Conservation (phyloP, 257 asterid species). For the Solanum peruvianum region DNA sequence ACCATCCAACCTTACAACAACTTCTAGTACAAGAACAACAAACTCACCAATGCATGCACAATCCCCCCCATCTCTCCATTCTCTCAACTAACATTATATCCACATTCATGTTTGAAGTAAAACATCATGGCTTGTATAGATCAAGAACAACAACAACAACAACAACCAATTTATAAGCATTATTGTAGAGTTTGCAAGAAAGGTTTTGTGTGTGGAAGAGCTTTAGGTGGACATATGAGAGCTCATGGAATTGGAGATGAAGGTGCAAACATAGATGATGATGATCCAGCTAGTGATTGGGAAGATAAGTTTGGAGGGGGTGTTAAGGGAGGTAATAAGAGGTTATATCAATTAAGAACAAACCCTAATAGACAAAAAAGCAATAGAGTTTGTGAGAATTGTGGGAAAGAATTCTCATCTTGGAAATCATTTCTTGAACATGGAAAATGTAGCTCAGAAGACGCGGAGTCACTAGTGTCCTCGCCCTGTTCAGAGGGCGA, state of each 20-base stretch:
- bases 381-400: constrained; percentile 67
- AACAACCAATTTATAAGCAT: constrained; percentile 38
- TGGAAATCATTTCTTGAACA: constrained; percentile 97
- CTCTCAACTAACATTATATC: neutral
- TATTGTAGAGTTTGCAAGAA: constrained; percentile 89
- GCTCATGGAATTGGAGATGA: constrained; percentile 91
- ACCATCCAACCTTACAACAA: neutral
- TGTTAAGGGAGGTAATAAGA: constrained; percentile 15
- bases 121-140: constrained; percentile 24
- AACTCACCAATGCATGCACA: neutral
- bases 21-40: constrained; percentile 2
- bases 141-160: constrained; percentile 13
- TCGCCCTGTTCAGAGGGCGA: constrained; percentile 48
- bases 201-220: constrained; percentile 93
- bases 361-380: constrained; percentile 82
- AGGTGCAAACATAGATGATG: constrained; percentile 38
- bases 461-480: constrained; percentile 60
- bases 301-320: constrained; percentile 50
- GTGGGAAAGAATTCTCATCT: constrained; percentile 81
- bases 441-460: constrained; percentile 78
- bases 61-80: neutral
- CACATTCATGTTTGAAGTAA: neutral
- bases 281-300: constrained; percentile 61
- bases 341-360: constrained; percentile 70
- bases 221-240: constrained; percentile 96